Base-by-base conservation (phyloP, 208 protist genomes). In the Trypanosomatidae sp. region DNA sequence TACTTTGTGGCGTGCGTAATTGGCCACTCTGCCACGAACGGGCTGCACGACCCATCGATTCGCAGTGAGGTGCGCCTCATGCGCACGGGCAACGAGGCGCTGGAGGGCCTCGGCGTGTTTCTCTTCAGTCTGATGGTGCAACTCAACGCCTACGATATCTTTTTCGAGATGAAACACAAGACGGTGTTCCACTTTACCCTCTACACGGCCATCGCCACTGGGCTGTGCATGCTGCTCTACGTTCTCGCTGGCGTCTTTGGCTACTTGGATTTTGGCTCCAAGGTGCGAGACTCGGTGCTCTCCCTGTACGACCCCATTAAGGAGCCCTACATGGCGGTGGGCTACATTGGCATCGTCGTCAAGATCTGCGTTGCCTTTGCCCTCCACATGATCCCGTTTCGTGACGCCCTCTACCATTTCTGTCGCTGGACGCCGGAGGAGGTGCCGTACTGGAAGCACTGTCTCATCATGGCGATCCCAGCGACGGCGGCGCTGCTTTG, bases 1-100 rank as follows among this genome's bases (percentile, higher is more conserved):
- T 91, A 81, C 76, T 93, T 96, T 73, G 84, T 86, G 19, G 59
- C 88, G 19, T 81, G 79, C 69, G 74, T 92, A 22, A 66, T 94
- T 0, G 71, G 77, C 47, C 89, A 95, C 77, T 79, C 77, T 44
- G 72, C 55, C 36, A 58, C 72, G 58, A 15, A 85, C 62, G 81
- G 83, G 13, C 56, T 86, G 49, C 65, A 67, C 19, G 71, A 88
- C n/a, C 50, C 28, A 19, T 72, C 68, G 55, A 77, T 82, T 56
- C 73, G 81, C 5, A 64, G 55, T 58, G 74, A 87, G 44, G 71
- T 75, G 60, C 82, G 77, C 56, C 62, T 86, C 52, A 68, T 69
- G 68, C 46, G 75, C 66, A 67, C 53, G 70, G 71, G 88, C 78
- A 73, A 83, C 83, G 12, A 79, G 79, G 79, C 81, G 74, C 71